Percentiles rank a stretch among this genome's conserved stretches.
Evolutionary conservation across 495 filamentous ascomycete species (phyloP).

Genomic region (Penicillium steckii): DNA sequence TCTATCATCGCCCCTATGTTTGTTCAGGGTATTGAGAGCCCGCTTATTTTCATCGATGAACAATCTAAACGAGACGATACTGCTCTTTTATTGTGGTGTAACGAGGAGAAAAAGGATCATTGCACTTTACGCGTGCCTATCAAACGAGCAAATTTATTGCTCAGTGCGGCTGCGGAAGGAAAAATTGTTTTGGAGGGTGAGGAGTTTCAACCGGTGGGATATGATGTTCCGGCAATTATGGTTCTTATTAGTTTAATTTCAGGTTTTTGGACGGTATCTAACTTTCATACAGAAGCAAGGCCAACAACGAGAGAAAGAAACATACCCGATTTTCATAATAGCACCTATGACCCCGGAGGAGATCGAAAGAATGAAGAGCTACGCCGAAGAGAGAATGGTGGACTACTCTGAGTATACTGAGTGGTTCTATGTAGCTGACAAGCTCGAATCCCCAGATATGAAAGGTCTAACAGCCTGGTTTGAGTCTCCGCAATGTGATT

Average conservation of each 20-base stretch:
- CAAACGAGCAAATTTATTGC: neutral
- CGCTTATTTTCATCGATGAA: constrained; percentile 2
- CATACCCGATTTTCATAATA: neutral
- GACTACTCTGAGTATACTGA: neutral
- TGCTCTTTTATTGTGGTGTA: neutral
- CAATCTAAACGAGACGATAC: neutral
- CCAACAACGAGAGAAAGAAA: neutral
- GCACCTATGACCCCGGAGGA: constrained; percentile 1
- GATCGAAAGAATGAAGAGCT: neutral
- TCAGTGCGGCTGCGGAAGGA: constrained; percentile 1
- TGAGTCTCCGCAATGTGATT: neutral
- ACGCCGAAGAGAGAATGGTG: neutral
- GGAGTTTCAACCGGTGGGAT: neutral
- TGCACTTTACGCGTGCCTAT: neutral
- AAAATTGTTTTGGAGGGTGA: neutral
- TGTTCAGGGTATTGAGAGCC: neutral
- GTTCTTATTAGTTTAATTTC: neutral
- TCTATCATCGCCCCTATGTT: constrained; percentile 2
- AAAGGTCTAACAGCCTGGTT: neutral
- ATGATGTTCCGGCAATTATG: neutral
- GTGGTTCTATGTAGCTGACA: neutral
- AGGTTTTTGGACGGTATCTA: neutral
- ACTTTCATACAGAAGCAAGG: neutral
- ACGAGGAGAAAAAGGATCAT: neutral
- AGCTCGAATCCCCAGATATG: constrained; percentile 1